Percentiles rank a stretch among this genome's conserved stretches.
phyloP scores from a whole-genome alignment of 208 protist genomes.

The Crithidia sp. region DNA sequence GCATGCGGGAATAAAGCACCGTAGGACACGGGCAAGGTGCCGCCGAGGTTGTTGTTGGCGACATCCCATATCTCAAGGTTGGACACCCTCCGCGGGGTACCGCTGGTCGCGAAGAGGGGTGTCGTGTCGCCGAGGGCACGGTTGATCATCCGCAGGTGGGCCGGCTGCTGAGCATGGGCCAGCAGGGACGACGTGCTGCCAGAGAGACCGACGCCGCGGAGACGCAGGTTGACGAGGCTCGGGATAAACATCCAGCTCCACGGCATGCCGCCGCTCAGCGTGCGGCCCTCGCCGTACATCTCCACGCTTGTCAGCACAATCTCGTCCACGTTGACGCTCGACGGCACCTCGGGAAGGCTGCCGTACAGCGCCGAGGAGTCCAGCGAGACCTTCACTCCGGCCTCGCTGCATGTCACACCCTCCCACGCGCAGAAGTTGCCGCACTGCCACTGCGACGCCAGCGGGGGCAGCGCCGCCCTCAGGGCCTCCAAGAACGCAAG shows the following conservation, averaged over 20 bases:
- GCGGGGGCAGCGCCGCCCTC: neutral
- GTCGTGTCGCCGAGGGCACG: neutral
- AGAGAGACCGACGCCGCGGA: constrained; percentile 2
- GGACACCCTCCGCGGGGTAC: neutral
- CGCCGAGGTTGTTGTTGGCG: neutral
- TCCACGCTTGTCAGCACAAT: constrained; percentile 1
- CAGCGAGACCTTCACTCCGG: neutral
- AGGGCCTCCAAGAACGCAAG: neutral
- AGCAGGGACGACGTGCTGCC: neutral
- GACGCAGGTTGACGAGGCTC: constrained; percentile 3
- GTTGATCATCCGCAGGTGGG: neutral
- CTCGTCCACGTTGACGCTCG: neutral
- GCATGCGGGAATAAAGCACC: neutral
- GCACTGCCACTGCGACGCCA: neutral
- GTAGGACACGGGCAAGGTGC: constrained; percentile 7
- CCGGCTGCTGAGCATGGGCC: too few relatives aligned
- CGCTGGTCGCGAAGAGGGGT: neutral
- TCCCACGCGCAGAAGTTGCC: constrained; percentile 14
- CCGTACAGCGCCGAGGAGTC: constrained; percentile 5
- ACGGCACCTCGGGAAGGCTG: constrained; percentile 6
- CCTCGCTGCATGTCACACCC: neutral
- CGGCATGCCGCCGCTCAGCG: constrained; percentile 2
- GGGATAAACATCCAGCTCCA: constrained; percentile 12
- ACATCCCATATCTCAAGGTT: constrained; percentile 1
- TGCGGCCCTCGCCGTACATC: constrained; percentile 5